These are phyloP conservation scores for Ulmus americana DNA, from an alignment of 331 rosid genomes.

Conservation along the genomic window DNA sequence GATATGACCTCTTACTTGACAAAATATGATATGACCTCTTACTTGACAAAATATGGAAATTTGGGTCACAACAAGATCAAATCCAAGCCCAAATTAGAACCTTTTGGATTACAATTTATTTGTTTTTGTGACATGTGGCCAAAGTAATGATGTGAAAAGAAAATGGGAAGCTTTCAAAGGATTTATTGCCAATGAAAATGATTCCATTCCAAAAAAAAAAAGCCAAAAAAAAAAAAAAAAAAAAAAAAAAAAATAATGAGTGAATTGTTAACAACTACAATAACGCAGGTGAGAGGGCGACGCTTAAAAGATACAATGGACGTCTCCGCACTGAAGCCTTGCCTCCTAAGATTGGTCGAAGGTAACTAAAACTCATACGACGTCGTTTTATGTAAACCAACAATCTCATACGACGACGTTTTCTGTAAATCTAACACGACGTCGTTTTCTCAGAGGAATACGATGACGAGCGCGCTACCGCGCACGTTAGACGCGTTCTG, in stretches of 20 bases:
- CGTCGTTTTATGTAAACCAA: slow-evolving; percentile 21
- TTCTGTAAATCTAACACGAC: neutral
- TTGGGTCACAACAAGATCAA: neutral
- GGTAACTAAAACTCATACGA: slow-evolving; percentile 36
- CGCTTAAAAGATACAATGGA: slow-evolving; percentile 69
- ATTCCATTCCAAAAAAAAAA: neutral
- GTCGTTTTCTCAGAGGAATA: slow-evolving; percentile 50
- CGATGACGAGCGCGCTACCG: slow-evolving; percentile 60
- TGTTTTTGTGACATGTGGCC: neutral
- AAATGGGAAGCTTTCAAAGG: neutral
- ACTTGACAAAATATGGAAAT: neutral
- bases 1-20: neutral
- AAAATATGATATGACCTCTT: neutral
- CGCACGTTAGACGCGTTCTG: slow-evolving; percentile 69
- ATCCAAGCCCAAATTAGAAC: neutral
- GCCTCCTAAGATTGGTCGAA: slow-evolving; percentile 61
- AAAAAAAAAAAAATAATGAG: neutral
- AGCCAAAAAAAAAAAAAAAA: neutral
- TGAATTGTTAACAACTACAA: neutral
- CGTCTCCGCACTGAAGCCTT: slow-evolving; percentile 85
- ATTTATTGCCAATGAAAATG: too few relatives aligned
- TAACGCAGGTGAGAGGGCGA: slow-evolving; percentile 64
- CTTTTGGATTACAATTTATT: neutral
- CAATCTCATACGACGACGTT: too few relatives aligned
- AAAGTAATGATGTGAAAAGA: neutral